Base-by-base conservation (phyloP, 2,329 filamentous ascomycete species). In the Neofusicoccum laricinum region DNA sequence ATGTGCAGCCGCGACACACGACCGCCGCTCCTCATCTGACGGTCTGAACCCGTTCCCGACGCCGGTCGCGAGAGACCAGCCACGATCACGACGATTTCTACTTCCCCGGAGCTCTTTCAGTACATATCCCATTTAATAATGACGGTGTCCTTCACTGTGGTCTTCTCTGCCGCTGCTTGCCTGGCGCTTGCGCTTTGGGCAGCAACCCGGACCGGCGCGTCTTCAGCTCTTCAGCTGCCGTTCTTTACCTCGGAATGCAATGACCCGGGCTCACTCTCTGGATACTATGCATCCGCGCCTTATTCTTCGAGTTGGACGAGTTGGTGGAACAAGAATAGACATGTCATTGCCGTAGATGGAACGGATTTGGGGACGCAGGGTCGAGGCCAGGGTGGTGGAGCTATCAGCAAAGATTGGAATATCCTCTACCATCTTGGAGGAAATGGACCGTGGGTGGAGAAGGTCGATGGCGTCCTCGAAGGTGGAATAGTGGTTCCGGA, bases 381-480 rank as follows among this genome's bases (percentile, higher is more conserved):
- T 7, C 40, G n/a, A 15, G 65, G 67, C 32, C 66, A 71, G 48
- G 69, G 71, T 17, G 75, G 72, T 17, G 73, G 75, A 7, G 51
- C 67, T 6, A 67, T 69, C 14, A 72, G 69, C 3, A 69, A 70
- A 25, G 75, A 74, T 64, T 84, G 82, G 82, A 81, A 84, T 68
- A 72, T 85, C 30, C 71, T 83, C 34, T 79, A 85, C 67, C 82
- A 86, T 68, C 73, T 85, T 4, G 84, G 84, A 4, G 83, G 84
- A 2, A 82, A 84, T 70, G 81, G 83, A 0, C 84, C 84, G 2
- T 86, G 83, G 84, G 78, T 85, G 41, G 79, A 82, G 58, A 84
- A 83, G 67, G 67, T 74, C 1, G 72, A 77, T 45, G 78, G 79
- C 41, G 69, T 79, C 2, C 71, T 79, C 14, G 74, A 75, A 12